A percentile compares a stretch with the other conserved stretches of the same genome.
phyloP scores from a whole-genome alignment of 2,329 filamentous ascomycete genomes.

The Penicillium sp. region DNA sequence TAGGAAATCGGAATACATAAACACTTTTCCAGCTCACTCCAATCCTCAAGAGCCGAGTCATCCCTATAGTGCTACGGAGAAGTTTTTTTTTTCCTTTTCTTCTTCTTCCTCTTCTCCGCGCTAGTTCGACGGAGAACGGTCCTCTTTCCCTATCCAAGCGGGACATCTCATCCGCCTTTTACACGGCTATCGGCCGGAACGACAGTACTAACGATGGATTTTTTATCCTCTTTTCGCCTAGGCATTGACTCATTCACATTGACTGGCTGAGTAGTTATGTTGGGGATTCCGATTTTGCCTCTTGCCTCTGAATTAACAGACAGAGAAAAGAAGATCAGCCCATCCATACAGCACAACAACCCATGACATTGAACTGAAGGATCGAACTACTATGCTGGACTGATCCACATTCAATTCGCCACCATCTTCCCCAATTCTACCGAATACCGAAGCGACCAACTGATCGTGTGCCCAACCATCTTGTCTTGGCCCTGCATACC shows the following conservation, averaged over 20 bases:
- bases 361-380: not conserved
- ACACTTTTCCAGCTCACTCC: not conserved
- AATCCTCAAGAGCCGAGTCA: not conserved
- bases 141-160: not conserved
- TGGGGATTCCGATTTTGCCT: not conserved
- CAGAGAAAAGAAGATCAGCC: not conserved
- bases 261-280: not conserved
- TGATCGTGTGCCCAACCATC: constrained; percentile 5
- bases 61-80: not conserved
- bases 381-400: not conserved
- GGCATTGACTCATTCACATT: constrained; percentile 2
- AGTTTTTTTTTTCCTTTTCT: not conserved
- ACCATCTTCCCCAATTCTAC: not conserved
- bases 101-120: not conserved
- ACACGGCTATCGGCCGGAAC: not conserved
- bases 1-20: constrained; percentile 32
- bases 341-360: not conserved
- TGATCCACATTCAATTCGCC: not conserved
- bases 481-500: constrained; percentile 2
- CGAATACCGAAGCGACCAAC: not conserved
- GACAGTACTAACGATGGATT: not conserved
- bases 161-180: constrained; percentile 2
- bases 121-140: not conserved
- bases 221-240: constrained; percentile 26
- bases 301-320: not conserved